These are phyloP conservation scores for Backusella mclennaniae DNA, from an alignment of 192 early-diverging fungal species.

Conservation along the genomic window DNA sequence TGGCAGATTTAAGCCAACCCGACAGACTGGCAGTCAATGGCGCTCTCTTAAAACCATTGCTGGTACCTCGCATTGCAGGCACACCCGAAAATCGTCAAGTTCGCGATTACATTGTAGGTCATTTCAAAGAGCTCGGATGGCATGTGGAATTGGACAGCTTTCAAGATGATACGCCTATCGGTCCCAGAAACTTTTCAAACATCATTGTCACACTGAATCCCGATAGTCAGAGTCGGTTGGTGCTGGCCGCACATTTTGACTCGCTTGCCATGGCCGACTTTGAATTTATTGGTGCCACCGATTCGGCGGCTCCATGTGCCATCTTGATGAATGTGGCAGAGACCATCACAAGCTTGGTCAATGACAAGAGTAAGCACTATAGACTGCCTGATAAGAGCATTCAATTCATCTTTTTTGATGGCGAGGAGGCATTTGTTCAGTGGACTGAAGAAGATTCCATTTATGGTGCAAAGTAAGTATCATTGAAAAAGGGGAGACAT, in stretches of 20 bases:
- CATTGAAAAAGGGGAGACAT: background rate
- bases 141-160: constrained; percentile 81
- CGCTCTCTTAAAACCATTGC: constrained; percentile 63
- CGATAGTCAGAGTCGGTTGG: constrained; percentile 63
- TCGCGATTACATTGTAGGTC: constrained; percentile 66
- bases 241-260: constrained; percentile 93
- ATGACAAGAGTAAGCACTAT: constrained; percentile 32
- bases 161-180: constrained; percentile 72
- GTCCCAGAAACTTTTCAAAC: constrained; percentile 76
- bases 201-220: constrained; percentile 90
- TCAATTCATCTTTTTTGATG: constrained; percentile 97
- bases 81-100: constrained; percentile 68
- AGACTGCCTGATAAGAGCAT: constrained; percentile 45
- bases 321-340: constrained; percentile 83
- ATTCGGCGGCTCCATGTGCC: constrained; percentile 90
- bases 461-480: constrained; percentile 73
- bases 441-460: constrained; percentile 84
- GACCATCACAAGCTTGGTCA: constrained; percentile 61
- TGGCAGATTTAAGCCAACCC: constrained; percentile 16
- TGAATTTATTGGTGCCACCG: constrained; percentile 86
- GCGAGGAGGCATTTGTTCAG: constrained; percentile 84
- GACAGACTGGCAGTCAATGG: constrained; percentile 42
- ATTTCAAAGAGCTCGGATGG: constrained; percentile 71
- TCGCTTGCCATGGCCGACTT: constrained; percentile 70
- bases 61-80: constrained; percentile 80